Percentiles rank a stretch among this genome's conserved stretches.
Evolutionary conservation across 495 filamentous ascomycete genomes (phyloP).

Genomic region (Penicillium coffeae): DNA sequence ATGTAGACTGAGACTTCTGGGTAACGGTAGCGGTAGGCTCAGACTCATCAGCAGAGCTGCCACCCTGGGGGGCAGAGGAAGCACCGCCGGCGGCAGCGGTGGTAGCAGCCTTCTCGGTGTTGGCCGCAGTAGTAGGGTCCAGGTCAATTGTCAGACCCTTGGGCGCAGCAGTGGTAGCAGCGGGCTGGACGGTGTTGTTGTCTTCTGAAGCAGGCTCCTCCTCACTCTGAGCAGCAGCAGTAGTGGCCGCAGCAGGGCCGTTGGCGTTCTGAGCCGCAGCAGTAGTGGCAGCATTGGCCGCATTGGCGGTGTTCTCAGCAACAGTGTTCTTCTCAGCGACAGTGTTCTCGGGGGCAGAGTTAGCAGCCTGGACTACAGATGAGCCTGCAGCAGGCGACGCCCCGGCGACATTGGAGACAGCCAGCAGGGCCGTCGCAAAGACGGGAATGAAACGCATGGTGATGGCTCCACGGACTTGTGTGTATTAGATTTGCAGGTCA

Average conservation of each 20-base stretch:
- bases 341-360: constrained; percentile 6
- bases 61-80: neutral
- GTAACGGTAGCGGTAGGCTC: neutral
- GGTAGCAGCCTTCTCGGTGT: neutral
- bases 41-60: neutral
- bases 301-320: constrained; percentile 10
- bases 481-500: constrained; percentile 6
- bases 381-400: constrained; percentile 14
- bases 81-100: neutral
- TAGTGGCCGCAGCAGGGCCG: constrained; percentile 1
- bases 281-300: constrained; percentile 10
- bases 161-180: neutral
- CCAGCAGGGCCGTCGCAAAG: constrained; percentile 23
- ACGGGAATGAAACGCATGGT: constrained; percentile 27
- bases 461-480: constrained; percentile 5
- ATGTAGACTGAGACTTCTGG: constrained; percentile 4
- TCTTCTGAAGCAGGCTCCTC: neutral
- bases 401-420: constrained; percentile 18
- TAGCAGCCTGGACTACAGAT: constrained; percentile 4
- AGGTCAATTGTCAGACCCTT: neutral
- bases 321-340: constrained; percentile 4
- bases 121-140: neutral
- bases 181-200: neutral
- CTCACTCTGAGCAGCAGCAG: neutral
- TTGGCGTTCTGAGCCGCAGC: constrained; percentile 2